Conservation (phyloP, 176 grass and related monocot genomes). For the Hsuehochloa calcarea region DNA sequence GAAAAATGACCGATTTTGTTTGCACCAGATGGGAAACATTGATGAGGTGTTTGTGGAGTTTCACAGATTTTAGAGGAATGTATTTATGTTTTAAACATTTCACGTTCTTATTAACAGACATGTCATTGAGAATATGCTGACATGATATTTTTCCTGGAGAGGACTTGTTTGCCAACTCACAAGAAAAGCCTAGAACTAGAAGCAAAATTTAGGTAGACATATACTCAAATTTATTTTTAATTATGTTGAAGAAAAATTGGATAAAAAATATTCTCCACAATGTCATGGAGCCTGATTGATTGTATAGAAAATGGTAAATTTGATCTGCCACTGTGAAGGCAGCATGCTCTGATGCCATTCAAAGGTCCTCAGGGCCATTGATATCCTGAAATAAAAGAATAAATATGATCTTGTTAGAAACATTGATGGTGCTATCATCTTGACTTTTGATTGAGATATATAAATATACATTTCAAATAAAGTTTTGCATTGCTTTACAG, state of each 20-base stretch:
- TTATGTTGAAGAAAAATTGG: constrained; percentile 27
- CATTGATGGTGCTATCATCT: background rate
- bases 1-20: constrained; percentile 34
- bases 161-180: background rate
- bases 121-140: constrained; percentile 14
- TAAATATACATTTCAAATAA: background rate
- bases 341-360: background rate
- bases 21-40: background rate
- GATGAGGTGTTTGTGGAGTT: constrained; percentile 21
- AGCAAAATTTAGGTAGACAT: background rate
- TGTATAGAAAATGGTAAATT: constrained; percentile 1
- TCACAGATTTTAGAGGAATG: constrained; percentile 19
- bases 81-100: background rate
- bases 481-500: background rate
- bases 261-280: constrained; percentile 22
- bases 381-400: constrained; percentile 46
- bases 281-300: constrained; percentile 17
- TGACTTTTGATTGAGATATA: background rate
- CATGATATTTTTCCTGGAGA: constrained; percentile 6
- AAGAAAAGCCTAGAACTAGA: too few species aligned
- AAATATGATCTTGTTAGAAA: background rate
- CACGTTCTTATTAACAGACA: background rate
- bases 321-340: constrained; percentile 1
- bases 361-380: constrained; percentile 45
- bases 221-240: background rate